These are phyloP conservation scores for Ceratocystis harringtonii DNA, from an alignment of 2,329 filamentous ascomycete genomes.

Conservation along the genomic window DNA sequence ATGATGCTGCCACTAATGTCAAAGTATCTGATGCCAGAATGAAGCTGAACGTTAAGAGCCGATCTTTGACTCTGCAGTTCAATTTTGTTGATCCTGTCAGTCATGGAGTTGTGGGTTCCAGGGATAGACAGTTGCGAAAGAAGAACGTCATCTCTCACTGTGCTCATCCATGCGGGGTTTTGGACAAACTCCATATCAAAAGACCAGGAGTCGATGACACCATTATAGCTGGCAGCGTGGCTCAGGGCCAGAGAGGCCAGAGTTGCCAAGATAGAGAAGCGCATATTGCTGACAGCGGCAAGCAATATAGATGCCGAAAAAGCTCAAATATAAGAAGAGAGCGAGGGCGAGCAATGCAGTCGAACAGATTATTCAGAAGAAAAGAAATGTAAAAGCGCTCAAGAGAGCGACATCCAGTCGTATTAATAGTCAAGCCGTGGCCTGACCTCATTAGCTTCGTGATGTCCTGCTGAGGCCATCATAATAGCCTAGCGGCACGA, in stretches of 20 bases:
- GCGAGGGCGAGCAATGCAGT: not conserved
- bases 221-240: not conserved
- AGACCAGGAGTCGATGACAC: slow-evolving; percentile 19
- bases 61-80: too few relatives aligned
- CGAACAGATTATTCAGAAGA: not conserved
- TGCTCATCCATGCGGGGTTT: slow-evolving; percentile 30
- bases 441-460: slow-evolving; percentile 18
- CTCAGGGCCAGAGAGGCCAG: not conserved
- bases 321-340: not conserved
- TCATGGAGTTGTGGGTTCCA: slow-evolving; percentile 40
- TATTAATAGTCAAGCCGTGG: slow-evolving; percentile 18
- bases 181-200: slow-evolving; percentile 28
- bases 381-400: not conserved
- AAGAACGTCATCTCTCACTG: slow-evolving; percentile 27
- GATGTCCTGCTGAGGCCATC: slow-evolving; percentile 35
- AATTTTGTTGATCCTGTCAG: slow-evolving; percentile 29
- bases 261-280: not conserved
- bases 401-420: not conserved
- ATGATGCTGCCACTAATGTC: slow-evolving; percentile 33
- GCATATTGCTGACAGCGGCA: not conserved
- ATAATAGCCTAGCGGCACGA: slow-evolving; percentile 30
- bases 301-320: not conserved
- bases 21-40: slow-evolving; percentile 34
- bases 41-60: slow-evolving; percentile 28
- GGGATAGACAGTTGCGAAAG: slow-evolving; percentile 34